phyloP scores from a whole-genome alignment of 2,329 filamentous ascomycete species.

The Verticillium nonalfalfae region DNA sequence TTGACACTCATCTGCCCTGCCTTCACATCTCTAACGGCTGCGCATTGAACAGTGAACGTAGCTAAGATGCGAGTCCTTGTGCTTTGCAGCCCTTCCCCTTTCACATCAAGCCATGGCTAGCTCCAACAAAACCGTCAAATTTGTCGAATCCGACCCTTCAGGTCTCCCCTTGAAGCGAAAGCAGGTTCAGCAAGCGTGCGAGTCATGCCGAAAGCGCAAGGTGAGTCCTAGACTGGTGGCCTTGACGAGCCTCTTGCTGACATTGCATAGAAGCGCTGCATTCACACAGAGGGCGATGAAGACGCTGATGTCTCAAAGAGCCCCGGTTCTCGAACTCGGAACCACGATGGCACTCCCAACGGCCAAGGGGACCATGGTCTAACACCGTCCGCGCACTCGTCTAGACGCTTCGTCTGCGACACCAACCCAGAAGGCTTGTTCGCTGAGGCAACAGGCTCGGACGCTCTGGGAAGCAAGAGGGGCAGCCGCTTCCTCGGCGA shows the following conservation, averaged over 20 bases:
- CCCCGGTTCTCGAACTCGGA: background rate
- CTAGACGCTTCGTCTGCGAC: conserved; percentile 50
- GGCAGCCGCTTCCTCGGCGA: conserved; percentile 50
- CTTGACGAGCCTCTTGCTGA: background rate
- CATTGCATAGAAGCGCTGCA: conserved; percentile 32
- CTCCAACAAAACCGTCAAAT: conserved; percentile 36
- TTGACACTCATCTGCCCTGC: too few relatives aligned
- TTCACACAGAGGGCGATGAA: conserved; percentile 25
- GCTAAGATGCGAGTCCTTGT: background rate
- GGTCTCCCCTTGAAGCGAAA: conserved; percentile 53
- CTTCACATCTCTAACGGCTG: background rate
- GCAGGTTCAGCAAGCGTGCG: conserved; percentile 53
- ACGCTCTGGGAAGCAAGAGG: conserved; percentile 13
- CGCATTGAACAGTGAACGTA: background rate
- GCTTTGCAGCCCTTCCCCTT: background rate
- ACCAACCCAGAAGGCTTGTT: conserved; percentile 56
- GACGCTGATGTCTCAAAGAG: conserved; percentile 14
- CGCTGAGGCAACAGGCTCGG: conserved; percentile 41
- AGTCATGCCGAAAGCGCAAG: conserved; percentile 48
- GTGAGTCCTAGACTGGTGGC: conserved; percentile 17
- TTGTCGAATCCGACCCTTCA: conserved; percentile 47
- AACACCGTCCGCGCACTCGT: conserved; percentile 13
- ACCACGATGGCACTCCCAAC: background rate
- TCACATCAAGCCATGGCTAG: conserved; percentile 7
- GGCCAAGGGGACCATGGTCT: background rate